Evolutionary conservation across 805 yeast species (phyloP).

Genomic region (Saturnispora sekii): DNA sequence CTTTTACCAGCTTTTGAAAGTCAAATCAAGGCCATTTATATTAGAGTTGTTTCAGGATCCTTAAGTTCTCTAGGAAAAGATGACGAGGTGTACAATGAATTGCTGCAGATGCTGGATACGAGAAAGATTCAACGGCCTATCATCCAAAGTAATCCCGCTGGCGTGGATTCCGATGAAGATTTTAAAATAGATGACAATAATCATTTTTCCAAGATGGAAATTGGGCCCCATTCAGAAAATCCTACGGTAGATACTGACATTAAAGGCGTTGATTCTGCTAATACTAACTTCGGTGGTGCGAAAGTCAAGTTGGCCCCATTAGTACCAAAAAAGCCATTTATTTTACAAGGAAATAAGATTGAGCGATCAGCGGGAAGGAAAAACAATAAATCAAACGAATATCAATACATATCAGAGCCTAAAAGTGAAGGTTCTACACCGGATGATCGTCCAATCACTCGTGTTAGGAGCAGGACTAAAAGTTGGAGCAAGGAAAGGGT

Average conservation of each 20-base stretch:
- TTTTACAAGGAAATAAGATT: constrained; percentile 15
- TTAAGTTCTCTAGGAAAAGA: constrained; percentile 46
- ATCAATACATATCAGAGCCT: neutral
- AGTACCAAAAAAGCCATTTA: constrained; percentile 39
- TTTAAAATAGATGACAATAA: neutral
- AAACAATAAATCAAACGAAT: neutral
- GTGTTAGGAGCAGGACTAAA: neutral
- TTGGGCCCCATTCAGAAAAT: neutral
- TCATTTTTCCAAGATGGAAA: neutral
- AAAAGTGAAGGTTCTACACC: neutral
- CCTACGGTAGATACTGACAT: constrained; percentile 1
- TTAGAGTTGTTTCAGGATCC: constrained; percentile 66
- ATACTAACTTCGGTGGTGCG: constrained; percentile 3
- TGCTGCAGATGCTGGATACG: constrained; percentile 12
- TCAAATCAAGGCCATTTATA: constrained; percentile 64
- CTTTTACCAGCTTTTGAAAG: constrained; percentile 53
- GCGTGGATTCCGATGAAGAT: constrained; percentile 1
- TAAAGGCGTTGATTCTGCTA: constrained; percentile 1
- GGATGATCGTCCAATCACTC: neutral
- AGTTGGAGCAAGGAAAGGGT: constrained; percentile 6
- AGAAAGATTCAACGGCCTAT: constrained; percentile 6
- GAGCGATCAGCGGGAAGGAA: neutral
- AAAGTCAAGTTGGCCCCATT: constrained; percentile 27
- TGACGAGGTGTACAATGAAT: constrained; percentile 16
- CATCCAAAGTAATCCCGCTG: constrained; percentile 10